A percentile compares a stretch with the other conserved stretches of the same genome.
phyloP scores from a whole-genome alignment of 768 basidiomycete species.

The Mycena kentingensis region DNA sequence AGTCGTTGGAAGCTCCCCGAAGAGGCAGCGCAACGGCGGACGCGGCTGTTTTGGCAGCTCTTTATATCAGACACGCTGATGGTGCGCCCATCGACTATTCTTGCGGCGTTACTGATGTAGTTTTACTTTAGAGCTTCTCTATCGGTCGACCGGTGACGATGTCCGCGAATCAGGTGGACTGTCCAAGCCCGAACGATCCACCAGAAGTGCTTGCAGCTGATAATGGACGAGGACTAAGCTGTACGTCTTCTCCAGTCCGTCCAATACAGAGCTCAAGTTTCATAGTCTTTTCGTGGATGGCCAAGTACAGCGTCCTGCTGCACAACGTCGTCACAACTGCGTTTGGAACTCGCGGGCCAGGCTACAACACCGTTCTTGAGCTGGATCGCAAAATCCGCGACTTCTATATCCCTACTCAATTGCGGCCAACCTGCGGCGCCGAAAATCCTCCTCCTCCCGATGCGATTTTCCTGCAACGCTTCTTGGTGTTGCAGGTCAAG shows the following conservation, averaged over 20 bases:
- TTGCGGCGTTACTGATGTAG: background rate
- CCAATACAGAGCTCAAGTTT: slow-evolving; percentile 6
- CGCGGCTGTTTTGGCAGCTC: slow-evolving; percentile 68
- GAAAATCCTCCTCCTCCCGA: slow-evolving; percentile 21
- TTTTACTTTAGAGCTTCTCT: slow-evolving; percentile 51
- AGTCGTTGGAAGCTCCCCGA: slow-evolving; percentile 60
- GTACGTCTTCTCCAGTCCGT: no score
- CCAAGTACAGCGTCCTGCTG: slow-evolving; percentile 54
- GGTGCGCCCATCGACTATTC: slow-evolving; percentile 36
- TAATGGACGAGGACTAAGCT: slow-evolving; percentile 31
- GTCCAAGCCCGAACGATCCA: slow-evolving; percentile 51
- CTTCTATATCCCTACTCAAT: slow-evolving; percentile 50
- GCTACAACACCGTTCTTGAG: slow-evolving; percentile 54
- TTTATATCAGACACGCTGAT: slow-evolving; percentile 63
- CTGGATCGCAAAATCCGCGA: slow-evolving; percentile 65
- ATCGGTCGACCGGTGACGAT: slow-evolving; percentile 63
- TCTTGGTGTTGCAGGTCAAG: slow-evolving; percentile 46
- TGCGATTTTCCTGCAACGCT: slow-evolving; percentile 42
- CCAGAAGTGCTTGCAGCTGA: slow-evolving; percentile 32
- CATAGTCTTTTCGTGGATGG: slow-evolving; percentile 57
- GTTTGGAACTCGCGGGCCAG: slow-evolving; percentile 53
- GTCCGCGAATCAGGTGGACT: slow-evolving; percentile 55
- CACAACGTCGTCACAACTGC: slow-evolving; percentile 52
- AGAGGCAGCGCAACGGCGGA: slow-evolving; percentile 47
- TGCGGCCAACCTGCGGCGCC: slow-evolving; percentile 41